Evolutionary conservation across 371 early-diverging fungal genomes (phyloP).

Genomic region (Haplosporangium sp.): DNA sequence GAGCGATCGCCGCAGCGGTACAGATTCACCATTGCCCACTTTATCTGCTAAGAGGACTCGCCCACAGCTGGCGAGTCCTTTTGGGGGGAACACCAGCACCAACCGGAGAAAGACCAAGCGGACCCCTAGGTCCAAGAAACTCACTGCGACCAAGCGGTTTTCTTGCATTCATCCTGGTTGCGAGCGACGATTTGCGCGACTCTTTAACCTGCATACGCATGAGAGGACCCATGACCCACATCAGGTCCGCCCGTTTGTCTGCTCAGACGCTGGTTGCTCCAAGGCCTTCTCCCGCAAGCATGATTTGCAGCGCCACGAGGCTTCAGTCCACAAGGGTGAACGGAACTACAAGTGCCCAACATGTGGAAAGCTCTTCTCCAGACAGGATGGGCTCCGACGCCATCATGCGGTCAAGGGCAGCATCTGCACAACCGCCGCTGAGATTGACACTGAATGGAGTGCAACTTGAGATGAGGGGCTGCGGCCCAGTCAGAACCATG

Average conservation of each 20-base stretch:
- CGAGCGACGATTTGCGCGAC: constrained; percentile 68
- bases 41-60: constrained; percentile 30
- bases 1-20: neutral
- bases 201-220: constrained; percentile 79
- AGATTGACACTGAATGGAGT: constrained; percentile 11
- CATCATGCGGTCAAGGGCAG: constrained; percentile 65
- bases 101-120: constrained; percentile 1
- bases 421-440: neutral
- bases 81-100: constrained; percentile 24
- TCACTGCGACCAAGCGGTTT: constrained; percentile 39
- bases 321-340: constrained; percentile 61
- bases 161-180: constrained; percentile 61
- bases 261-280: constrained; percentile 44
- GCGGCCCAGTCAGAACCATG: constrained; percentile 6
- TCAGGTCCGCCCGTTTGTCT: constrained; percentile 68
- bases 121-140: neutral
- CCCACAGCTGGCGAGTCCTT: constrained; percentile 42
- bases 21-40: neutral
- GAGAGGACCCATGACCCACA: constrained; percentile 73
- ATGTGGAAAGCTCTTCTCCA: constrained; percentile 71
- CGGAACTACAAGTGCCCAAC: constrained; percentile 67
- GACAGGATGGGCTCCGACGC: constrained; percentile 73
- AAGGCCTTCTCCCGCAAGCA: constrained; percentile 58
- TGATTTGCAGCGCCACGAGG: constrained; percentile 56
- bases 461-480: constrained; percentile 20